A percentile compares a stretch with the other conserved stretches of the same genome.
phyloP scores from a whole-genome alignment of 768 basidiomycete species.

The Exsudoporus frostii region DNA sequence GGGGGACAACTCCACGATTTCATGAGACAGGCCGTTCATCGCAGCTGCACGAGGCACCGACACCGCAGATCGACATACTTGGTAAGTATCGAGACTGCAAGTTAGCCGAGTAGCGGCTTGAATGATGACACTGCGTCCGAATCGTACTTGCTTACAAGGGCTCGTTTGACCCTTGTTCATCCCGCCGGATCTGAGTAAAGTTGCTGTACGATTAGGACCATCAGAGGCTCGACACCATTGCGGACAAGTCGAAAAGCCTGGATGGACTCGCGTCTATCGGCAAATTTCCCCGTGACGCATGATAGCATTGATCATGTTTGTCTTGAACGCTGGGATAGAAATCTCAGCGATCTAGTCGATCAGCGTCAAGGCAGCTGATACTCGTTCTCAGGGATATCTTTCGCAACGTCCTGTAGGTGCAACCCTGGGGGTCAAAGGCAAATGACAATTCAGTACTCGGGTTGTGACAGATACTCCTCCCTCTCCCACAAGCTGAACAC shows the following conservation, averaged over 20 bases:
- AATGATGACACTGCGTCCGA: too few relatives aligned
- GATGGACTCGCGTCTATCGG: background rate
- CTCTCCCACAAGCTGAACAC: background rate
- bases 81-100: background rate
- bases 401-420: background rate
- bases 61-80: background rate
- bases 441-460: background rate
- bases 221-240: background rate
- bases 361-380: background rate
- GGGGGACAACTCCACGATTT: too few relatives aligned
- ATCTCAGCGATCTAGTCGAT: background rate
- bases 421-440: background rate
- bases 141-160: too few relatives aligned
- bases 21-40: background rate
- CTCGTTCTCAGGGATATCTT: background rate
- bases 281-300: background rate
- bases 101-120: background rate
- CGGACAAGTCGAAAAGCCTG: background rate
- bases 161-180: background rate
- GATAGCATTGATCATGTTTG: background rate
- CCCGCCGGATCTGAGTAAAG: background rate
- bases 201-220: background rate
- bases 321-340: background rate
- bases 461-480: background rate
- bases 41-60: background rate